Conservation (phyloP, 2,329 filamentous ascomycete species). For the Trichoderma sp. region DNA sequence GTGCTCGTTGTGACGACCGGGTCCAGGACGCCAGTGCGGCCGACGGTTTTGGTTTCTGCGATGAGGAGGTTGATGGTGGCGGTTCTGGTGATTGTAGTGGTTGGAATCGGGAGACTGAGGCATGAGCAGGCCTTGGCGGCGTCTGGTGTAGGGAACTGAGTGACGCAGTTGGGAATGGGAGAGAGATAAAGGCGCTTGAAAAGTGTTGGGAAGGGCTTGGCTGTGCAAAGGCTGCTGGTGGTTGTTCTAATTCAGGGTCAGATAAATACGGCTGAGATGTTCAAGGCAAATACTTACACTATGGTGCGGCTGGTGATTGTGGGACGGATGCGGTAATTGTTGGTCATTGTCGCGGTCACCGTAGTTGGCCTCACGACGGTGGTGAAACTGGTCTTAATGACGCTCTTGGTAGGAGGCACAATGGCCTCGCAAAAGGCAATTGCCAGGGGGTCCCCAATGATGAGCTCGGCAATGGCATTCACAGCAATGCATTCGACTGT, state of each 20-base stretch:
- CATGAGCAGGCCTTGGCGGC: constrained; percentile 11
- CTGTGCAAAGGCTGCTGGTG: background rate
- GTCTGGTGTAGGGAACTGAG: background rate
- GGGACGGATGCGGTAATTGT: background rate
- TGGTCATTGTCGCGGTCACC: background rate
- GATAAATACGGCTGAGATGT: background rate
- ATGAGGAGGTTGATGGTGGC: background rate
- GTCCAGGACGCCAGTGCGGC: background rate
- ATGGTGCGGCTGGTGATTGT: background rate
- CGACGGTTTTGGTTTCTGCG: background rate
- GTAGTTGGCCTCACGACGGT: constrained; percentile 7
- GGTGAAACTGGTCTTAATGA: background rate
- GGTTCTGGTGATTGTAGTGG: background rate
- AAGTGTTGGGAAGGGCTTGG: background rate
- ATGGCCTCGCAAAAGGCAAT: constrained; percentile 4
- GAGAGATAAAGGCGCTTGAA: background rate
- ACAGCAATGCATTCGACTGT: background rate
- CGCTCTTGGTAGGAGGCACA: background rate
- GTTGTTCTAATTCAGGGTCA: background rate
- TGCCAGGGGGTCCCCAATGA: background rate
- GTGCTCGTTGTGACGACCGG: background rate
- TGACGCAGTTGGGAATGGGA: background rate
- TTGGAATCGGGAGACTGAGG: background rate
- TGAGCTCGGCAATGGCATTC: background rate
- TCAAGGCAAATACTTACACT: background rate